These are phyloP conservation scores for Microdochium nivale DNA, from an alignment of 2,329 filamentous ascomycete species.

Conservation along the genomic window DNA sequence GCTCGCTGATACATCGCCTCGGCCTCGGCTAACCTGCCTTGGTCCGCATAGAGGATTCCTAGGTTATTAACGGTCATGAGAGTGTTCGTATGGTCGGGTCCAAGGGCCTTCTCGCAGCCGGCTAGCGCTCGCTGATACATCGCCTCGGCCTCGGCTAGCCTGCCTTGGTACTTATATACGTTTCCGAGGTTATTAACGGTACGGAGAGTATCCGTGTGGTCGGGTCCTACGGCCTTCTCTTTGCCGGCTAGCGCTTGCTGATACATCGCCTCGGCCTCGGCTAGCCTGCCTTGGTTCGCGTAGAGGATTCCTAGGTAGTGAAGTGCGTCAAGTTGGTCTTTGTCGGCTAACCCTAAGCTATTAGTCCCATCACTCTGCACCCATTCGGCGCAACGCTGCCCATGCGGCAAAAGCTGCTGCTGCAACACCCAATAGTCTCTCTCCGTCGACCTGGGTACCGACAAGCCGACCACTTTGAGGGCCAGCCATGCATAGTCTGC, in stretches of 20 bases:
- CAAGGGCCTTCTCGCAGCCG: slow-evolving; percentile 10
- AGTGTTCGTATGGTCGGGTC: slow-evolving; percentile 9
- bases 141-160: slow-evolving; percentile 1
- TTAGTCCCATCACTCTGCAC: slow-evolving; percentile 2
- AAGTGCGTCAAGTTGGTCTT: background rate
- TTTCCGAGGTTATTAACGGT: slow-evolving; percentile 2
- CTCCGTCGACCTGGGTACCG: background rate
- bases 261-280: slow-evolving; percentile 5
- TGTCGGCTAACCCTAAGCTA: background rate
- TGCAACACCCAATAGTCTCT: slow-evolving; percentile 3
- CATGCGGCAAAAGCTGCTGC: slow-evolving; percentile 4
- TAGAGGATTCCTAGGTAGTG: slow-evolving; percentile 3
- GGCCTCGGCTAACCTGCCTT: slow-evolving; percentile 2
- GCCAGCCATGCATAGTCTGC: background rate
- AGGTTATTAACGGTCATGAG: background rate
- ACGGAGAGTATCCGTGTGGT: too few relatives aligned
- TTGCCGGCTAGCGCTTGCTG: slow-evolving; percentile 3
- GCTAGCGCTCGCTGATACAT: slow-evolving; percentile 5
- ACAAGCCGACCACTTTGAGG: background rate
- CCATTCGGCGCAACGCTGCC: slow-evolving; percentile 5
- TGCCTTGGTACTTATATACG: slow-evolving; percentile 2
- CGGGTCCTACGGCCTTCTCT: slow-evolving; percentile 11
- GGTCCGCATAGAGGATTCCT: background rate
- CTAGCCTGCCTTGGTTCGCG: slow-evolving; percentile 1
- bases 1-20: slow-evolving; percentile 5